Evolutionary conservation across 2,329 filamentous ascomycete species (phyloP).

Genomic region (Talaromyces islandicus): DNA sequence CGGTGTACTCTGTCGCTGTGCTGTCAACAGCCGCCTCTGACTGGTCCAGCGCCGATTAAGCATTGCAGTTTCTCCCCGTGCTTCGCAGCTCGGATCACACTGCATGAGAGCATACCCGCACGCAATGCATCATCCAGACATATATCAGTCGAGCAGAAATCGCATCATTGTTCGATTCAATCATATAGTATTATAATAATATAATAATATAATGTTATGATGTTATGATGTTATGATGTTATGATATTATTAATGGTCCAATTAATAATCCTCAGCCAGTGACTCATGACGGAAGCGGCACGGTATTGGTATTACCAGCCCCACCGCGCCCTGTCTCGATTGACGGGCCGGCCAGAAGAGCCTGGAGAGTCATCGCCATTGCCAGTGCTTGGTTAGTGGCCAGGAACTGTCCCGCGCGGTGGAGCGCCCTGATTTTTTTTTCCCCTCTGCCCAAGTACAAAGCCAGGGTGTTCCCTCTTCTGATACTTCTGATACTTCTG

Average conservation of each 20-base stretch:
- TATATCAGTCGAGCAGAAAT: no score
- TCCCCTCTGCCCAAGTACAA: neutral
- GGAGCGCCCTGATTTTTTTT: conserved; percentile 4
- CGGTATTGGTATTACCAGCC: neutral
- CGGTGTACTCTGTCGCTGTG: no score
- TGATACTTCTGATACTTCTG: no score
- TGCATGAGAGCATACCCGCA: no score
- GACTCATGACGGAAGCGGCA: neutral
- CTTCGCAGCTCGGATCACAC: neutral
- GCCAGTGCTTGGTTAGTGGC: neutral
- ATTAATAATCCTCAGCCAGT: neutral
- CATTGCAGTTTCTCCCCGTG: neutral
- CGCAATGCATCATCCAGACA: no score
- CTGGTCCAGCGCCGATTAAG: neutral
- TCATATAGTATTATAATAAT: no score
- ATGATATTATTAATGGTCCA: no score
- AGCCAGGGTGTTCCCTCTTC: neutral
- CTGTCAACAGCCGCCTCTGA: no score
- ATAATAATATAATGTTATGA: neutral
- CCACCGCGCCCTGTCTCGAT: neutral
- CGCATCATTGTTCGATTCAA: no score
- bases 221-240: no score
- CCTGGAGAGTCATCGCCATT: neutral
- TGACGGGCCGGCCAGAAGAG: neutral
- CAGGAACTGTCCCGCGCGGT: neutral